phyloP scores from a whole-genome alignment of 2,329 filamentous ascomycete species.

The Periglandula ipomoeae region DNA sequence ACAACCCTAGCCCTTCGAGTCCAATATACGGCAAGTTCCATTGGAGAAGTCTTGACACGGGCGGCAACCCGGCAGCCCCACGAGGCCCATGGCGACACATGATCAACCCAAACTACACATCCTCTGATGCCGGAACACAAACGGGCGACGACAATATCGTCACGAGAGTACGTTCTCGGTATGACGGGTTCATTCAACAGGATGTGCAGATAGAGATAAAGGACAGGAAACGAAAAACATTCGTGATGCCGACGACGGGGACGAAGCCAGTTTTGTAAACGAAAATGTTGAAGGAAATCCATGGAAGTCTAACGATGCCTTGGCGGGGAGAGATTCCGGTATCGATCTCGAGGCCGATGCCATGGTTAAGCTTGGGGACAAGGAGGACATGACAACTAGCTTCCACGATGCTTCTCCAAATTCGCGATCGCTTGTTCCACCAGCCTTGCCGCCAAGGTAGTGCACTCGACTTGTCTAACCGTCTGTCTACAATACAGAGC shows the following conservation, averaged over 20 bases:
- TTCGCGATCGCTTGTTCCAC: background rate
- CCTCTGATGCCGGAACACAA: constrained; percentile 19
- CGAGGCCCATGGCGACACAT: constrained; percentile 7
- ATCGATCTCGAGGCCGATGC: background rate
- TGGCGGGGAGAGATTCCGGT: background rate
- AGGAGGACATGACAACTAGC: background rate
- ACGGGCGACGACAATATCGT: constrained; percentile 13
- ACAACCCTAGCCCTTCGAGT: constrained; percentile 25
- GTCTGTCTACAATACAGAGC: too few species aligned
- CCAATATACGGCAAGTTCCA: constrained; percentile 27
- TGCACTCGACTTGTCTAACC: too few species aligned
- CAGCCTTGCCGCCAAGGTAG: constrained; percentile 1
- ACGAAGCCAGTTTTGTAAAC: constrained; percentile 2
- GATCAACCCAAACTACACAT: constrained; percentile 11
- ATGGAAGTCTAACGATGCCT: background rate
- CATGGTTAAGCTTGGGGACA: background rate
- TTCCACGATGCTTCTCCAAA: background rate
- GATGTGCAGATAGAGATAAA: background rate
- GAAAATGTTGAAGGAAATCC: background rate
- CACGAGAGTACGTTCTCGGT: background rate
- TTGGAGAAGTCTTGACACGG: constrained; percentile 18
- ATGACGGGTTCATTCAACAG: background rate
- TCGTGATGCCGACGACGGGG: background rate
- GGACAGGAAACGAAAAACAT: background rate
- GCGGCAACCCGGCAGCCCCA: constrained; percentile 12